Percentiles rank a stretch among this genome's conserved stretches.
phyloP scores from a whole-genome alignment of 495 filamentous ascomycete genomes.

The Tetracladium setigerum region DNA sequence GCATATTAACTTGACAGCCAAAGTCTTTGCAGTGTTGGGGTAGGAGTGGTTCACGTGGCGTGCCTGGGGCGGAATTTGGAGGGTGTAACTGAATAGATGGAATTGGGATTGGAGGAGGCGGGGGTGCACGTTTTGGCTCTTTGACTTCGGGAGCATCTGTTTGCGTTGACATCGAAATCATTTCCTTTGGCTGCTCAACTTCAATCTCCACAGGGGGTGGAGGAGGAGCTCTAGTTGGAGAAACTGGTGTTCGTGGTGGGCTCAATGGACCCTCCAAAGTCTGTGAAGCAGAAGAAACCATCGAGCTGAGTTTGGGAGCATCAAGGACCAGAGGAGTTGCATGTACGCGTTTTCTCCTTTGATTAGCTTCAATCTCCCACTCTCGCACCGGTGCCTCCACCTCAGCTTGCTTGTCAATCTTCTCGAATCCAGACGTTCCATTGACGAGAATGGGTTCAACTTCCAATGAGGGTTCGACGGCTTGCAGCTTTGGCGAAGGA shows the following conservation, averaged over 20 bases:
- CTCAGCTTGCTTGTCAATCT: conserved; percentile 28
- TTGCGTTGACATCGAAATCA: conserved; percentile 61
- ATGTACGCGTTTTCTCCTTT: conserved; percentile 57
- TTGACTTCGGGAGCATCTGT: conserved; percentile 43
- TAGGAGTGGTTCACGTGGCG: conserved; percentile 42
- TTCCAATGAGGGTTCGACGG: conserved; percentile 18
- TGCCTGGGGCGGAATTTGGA: conserved; percentile 43
- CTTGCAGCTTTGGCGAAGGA: conserved; percentile 53
- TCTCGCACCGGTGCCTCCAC: conserved; percentile 36
- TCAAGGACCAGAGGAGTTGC: conserved; percentile 33
- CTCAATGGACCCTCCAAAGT: conserved; percentile 60
- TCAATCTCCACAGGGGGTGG: conserved; percentile 35
- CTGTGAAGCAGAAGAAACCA: conserved; percentile 68
- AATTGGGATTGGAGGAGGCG: conserved; percentile 36
- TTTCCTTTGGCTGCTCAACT: conserved; percentile 24
- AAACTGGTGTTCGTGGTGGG: conserved; percentile 59
- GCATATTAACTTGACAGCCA: conserved; percentile 44
- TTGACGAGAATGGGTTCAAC: conserved; percentile 32
- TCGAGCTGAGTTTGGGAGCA: conserved; percentile 29
- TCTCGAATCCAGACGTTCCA: conserved; percentile 19
- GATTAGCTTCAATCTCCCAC: conserved; percentile 61
- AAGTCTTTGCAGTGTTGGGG: conserved; percentile 48
- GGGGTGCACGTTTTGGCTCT: conserved; percentile 21
- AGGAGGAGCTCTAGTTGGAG: conserved; percentile 28
- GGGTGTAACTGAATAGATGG: conserved; percentile 57